Base-by-base conservation (phyloP, 2,329 filamentous ascomycete species). In the Phaeosphaeriaceae sp. region DNA sequence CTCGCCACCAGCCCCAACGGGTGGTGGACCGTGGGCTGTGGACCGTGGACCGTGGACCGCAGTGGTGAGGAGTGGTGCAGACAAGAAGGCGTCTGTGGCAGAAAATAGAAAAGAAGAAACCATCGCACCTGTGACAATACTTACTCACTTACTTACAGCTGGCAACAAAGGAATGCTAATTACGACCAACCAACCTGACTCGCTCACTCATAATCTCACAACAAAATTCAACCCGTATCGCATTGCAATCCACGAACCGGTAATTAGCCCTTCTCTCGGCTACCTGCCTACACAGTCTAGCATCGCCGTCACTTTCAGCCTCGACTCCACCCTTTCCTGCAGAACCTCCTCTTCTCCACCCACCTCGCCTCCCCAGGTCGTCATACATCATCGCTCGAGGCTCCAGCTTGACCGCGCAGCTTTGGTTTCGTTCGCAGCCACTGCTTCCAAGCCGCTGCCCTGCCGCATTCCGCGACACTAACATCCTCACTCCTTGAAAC, bases 401-500 rank as follows among this genome's bases (percentile, higher is more conserved):
- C 45, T 45, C 42, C 38, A 42, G 46, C 50, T 52, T 48, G 47
- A 32, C 40, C 40, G 56, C 54, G 37, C 52, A 52, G 28, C 54
- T n/a, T 46, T 42, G 26, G 18, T 33, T 39, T 26, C 29, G 5
- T 50, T 13, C 29, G 16, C 42, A 29, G 20, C 42, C n/a, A 40
- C 30, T n/a, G 9, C 21, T 28, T 18, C 52, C 53, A 53, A 53
- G 52, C 40, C 46, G 18, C 48, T 29, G 26, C 29, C n/a, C 58
- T 57, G 49, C 54, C 46, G 50, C 57, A 56, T 49, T 55, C 54
- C 54, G 53, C 58, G 49, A 56, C 52, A 58, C 61, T 58, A 57
- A 56, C 55, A 45, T 42, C 53, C 52, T 61, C 58, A 47, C 36
- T 47, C 43, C 58, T 50, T 41, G 35, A 32, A 48, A 52, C 54